Evolutionary conservation across 2,329 filamentous ascomycete genomes (phyloP).

Genomic region (Fusarium sororula): DNA sequence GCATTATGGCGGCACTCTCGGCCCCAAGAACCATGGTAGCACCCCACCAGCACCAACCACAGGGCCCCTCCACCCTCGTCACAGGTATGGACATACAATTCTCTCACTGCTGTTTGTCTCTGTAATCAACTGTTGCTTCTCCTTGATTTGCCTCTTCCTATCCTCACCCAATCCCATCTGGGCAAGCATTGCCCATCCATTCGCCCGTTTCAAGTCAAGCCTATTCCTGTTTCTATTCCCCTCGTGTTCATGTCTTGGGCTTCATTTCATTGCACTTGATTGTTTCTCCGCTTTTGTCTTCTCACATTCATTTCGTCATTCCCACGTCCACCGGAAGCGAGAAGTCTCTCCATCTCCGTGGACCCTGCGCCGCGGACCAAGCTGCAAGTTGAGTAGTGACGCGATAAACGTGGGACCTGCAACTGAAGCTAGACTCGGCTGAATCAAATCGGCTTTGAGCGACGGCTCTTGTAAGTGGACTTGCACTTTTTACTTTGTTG

Average conservation of each 20-base stretch:
- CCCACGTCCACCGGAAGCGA: constrained; percentile 21
- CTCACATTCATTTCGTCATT: constrained; percentile 28
- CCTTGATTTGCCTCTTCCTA: constrained; percentile 18
- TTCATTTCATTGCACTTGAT: neutral
- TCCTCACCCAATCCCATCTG: constrained; percentile 8
- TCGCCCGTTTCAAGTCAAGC: constrained; percentile 13
- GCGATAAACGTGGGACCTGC: constrained; percentile 34
- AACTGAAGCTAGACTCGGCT: neutral
- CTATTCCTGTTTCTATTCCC: neutral
- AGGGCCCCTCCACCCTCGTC: constrained; percentile 26
- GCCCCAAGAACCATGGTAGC: constrained; percentile 34
- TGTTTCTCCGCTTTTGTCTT: constrained; percentile 25
- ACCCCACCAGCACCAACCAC: constrained; percentile 39
- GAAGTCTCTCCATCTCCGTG: constrained; percentile 35
- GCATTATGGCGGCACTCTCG: constrained; percentile 41
- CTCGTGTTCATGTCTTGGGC: constrained; percentile 3
- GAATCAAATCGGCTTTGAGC: constrained; percentile 12
- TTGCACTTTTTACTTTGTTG: neutral
- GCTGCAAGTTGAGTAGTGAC: constrained; percentile 12
- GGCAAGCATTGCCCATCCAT: constrained; percentile 6
- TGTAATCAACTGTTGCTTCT: constrained; percentile 23
- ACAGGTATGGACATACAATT: constrained; percentile 36
- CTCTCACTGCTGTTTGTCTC: constrained; percentile 17
- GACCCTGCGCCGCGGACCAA: constrained; percentile 11
- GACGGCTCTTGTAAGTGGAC: constrained; percentile 23